Conservation (phyloP, 495 filamentous ascomycete genomes). For the Tuber microsphaerosporum region DNA sequence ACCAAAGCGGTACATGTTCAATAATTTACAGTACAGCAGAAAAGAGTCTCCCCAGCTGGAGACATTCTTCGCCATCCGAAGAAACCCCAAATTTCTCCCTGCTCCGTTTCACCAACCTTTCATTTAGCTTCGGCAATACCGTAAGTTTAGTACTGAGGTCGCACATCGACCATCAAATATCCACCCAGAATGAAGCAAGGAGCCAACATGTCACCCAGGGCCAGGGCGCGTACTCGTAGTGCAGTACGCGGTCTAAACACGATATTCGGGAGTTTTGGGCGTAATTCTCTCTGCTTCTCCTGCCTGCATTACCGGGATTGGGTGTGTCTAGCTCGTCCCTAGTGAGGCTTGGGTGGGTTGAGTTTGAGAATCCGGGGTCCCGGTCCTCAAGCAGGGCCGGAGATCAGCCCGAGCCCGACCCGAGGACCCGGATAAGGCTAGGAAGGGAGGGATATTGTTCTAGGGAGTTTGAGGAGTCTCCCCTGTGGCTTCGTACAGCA, state of each 20-base stretch:
- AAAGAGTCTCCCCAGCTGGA: no score
- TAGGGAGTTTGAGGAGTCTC: not conserved
- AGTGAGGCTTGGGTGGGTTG: not conserved
- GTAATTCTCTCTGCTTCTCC: not conserved
- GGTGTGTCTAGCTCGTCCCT: not conserved
- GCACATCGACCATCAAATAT: not conserved
- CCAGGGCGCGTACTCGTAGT: not conserved
- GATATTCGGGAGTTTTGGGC: not conserved
- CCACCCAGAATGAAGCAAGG: not conserved
- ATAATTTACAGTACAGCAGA: not conserved
- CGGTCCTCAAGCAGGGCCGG: not conserved
- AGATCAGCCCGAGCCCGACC: not conserved
- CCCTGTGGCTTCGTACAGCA: not conserved
- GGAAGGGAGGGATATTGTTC: not conserved
- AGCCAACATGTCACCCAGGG: not conserved
- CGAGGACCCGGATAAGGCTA: not conserved
- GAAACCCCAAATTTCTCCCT: not conserved
- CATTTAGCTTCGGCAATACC: not conserved
- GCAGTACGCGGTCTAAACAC: not conserved
- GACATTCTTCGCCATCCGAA: not conserved
- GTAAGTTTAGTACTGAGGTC: not conserved
- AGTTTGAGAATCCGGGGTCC: not conserved
- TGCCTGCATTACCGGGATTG: not conserved
- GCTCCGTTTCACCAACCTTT: not conserved
- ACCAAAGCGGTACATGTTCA: not conserved